phyloP scores from a whole-genome alignment of 164 flowering plant species.

The Saururus chinensis region DNA sequence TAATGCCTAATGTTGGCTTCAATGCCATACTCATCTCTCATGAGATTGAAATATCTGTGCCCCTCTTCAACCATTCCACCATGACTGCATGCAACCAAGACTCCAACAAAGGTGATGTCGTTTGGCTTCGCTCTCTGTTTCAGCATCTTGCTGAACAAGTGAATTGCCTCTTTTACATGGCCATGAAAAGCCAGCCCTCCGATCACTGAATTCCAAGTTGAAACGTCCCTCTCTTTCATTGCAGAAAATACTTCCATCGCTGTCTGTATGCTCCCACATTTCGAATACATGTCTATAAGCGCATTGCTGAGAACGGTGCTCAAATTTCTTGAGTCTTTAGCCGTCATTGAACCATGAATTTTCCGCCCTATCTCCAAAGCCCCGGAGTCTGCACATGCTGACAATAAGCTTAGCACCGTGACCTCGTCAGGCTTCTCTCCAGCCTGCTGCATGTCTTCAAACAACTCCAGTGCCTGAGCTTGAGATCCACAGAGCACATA shows the following conservation, averaged over 20 bases:
- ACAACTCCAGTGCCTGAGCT: constrained; percentile 39
- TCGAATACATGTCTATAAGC: constrained; percentile 63
- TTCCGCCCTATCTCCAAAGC: constrained; percentile 43
- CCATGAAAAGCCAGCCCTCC: constrained; percentile 59
- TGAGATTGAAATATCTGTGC: constrained; percentile 34
- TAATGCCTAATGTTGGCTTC: constrained; percentile 58
- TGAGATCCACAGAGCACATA: constrained; percentile 35
- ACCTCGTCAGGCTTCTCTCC: constrained; percentile 54
- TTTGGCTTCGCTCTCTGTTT: constrained; percentile 30
- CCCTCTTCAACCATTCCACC: constrained; percentile 63
- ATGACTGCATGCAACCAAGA: constrained; percentile 55
- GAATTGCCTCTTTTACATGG: constrained; percentile 33
- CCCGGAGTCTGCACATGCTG: constrained; percentile 51
- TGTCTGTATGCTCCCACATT: constrained; percentile 51
- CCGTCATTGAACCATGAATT: constrained; percentile 33
- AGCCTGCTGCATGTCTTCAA: constrained; percentile 47
- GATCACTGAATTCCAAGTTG: constrained; percentile 53
- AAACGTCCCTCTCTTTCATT: constrained; percentile 43
- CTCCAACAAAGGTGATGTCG: constrained; percentile 59
- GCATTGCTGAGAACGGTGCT: constrained; percentile 42
- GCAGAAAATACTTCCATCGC: constrained; percentile 36
- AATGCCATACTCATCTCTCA: constrained; percentile 34
- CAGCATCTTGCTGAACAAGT: constrained; percentile 36
- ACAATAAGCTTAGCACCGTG: constrained; percentile 50
- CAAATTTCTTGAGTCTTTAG: constrained; percentile 17